phyloP scores from a whole-genome alignment of 495 filamentous ascomycete genomes.

The Penicillium fimorum region DNA sequence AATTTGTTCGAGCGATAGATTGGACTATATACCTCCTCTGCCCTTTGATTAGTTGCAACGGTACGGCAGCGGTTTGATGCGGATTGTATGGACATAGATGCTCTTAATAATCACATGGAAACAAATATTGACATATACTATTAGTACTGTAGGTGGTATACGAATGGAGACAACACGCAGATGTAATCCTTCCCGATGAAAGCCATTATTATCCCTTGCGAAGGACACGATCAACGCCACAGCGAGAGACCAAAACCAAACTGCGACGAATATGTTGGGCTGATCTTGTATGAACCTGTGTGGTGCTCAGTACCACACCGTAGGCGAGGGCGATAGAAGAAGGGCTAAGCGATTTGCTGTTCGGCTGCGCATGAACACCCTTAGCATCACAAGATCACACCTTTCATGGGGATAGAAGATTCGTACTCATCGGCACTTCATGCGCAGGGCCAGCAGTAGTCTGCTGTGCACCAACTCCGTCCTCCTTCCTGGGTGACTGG shows the following conservation, averaged over 20 bases:
- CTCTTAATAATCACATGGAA: neutral
- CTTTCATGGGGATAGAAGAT: conserved; percentile 14
- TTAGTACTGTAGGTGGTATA: neutral
- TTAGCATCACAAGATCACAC: conserved; percentile 24
- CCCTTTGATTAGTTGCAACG: conserved; percentile 2
- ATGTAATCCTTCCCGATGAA: neutral
- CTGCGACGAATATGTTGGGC: neutral
- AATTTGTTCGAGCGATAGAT: conserved; percentile 24
- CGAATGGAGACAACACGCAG: neutral
- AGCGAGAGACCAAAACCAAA: neutral
- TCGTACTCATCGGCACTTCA: conserved; percentile 24
- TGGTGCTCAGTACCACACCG: conserved; percentile 16
- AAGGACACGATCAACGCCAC: neutral
- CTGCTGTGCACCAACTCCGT: neutral
- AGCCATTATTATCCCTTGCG: neutral
- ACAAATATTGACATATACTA: neutral
- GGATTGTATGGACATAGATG: conserved; percentile 2
- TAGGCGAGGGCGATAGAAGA: conserved; percentile 14
- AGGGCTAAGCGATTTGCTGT: conserved; percentile 16
- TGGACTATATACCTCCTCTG: conserved; percentile 18
- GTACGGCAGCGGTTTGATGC: neutral
- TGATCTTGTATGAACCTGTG: neutral
- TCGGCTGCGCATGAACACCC: conserved; percentile 22
- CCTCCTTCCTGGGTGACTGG: conserved; percentile 21
- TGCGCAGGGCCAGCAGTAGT: conserved; percentile 8